Percentiles rank a stretch among this genome's conserved stretches.
Evolutionary conservation across 371 early-diverging fungal species (phyloP).

Genomic region (Lichtheimia ornata): DNA sequence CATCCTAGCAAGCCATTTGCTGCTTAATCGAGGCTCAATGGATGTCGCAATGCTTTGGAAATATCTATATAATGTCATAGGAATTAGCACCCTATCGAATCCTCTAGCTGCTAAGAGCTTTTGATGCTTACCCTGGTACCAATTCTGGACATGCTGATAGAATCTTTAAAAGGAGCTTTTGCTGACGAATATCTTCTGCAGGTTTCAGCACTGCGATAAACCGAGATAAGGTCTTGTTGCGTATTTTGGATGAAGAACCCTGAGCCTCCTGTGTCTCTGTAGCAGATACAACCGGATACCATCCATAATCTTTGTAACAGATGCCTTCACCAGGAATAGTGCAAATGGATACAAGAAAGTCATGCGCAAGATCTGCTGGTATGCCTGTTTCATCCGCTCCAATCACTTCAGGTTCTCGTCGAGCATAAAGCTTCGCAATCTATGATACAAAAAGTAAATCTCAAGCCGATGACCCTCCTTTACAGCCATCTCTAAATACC

Average conservation of each 20-base stretch:
- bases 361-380: slow-evolving; percentile 66
- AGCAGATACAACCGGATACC: slow-evolving; percentile 61
- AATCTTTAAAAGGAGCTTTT: slow-evolving; percentile 64
- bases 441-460: slow-evolving; percentile 7
- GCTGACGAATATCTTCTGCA: slow-evolving; percentile 70
- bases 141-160: slow-evolving; percentile 77
- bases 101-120: neutral
- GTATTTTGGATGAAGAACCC: slow-evolving; percentile 20
- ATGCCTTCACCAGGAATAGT: slow-evolving; percentile 75
- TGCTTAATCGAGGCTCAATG: slow-evolving; percentile 79
- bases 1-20: slow-evolving; percentile 78
- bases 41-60: slow-evolving; percentile 61
- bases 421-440: slow-evolving; percentile 60
- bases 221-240: slow-evolving; percentile 63
- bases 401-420: slow-evolving; percentile 48
- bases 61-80: slow-evolving; percentile 42
- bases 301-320: slow-evolving; percentile 74
- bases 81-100: neutral
- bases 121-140: slow-evolving; percentile 62
- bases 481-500: slow-evolving; percentile 19
- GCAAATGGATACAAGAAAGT: slow-evolving; percentile 75
- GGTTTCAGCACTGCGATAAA: slow-evolving; percentile 66
- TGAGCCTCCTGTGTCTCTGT: neutral
- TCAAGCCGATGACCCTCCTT: too few species aligned
- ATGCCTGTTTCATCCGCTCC: slow-evolving; percentile 37